Evolutionary conservation across 257 asterid genomes (phyloP).

Genomic region (Nemophila menziesii): DNA sequence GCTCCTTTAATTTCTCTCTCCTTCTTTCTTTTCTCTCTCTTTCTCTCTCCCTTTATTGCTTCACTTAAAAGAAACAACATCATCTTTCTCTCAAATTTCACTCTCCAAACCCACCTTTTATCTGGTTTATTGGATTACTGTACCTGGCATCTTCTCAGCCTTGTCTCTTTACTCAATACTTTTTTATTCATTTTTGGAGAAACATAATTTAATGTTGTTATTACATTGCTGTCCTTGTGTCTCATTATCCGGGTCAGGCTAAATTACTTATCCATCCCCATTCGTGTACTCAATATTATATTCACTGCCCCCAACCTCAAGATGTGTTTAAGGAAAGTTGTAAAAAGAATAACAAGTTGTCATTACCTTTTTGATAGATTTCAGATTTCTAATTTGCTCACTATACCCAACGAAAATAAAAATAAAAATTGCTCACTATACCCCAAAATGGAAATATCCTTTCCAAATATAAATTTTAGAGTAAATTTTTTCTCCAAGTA

Average conservation of each 20-base stretch:
- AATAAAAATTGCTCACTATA: too few relatives aligned
- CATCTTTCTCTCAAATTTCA: slow-evolving; percentile 22
- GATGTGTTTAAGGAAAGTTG: background rate
- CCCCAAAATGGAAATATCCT: too few relatives aligned
- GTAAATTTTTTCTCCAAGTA: too few relatives aligned
- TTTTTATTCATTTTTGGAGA: background rate
- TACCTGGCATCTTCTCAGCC: slow-evolving; percentile 10
- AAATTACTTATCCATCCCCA: background rate
- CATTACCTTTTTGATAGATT: too few relatives aligned
- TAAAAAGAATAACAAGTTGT: too few relatives aligned
- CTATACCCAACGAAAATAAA: too few relatives aligned
- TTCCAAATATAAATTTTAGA: too few relatives aligned
- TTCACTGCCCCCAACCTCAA: background rate
- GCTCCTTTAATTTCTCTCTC: slow-evolving; percentile 5
- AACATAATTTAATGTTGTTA: background rate
- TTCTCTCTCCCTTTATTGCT: slow-evolving; percentile 37
- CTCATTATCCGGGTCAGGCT: slow-evolving; percentile 7
- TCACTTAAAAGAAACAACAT: slow-evolving; percentile 54
- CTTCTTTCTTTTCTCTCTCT: slow-evolving; percentile 8
- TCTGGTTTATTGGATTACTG: slow-evolving; percentile 19
- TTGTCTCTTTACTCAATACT: background rate
- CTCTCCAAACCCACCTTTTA: slow-evolving; percentile 25
- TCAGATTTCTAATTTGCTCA: too few relatives aligned
- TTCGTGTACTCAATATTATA: too few relatives aligned
- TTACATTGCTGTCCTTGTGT: background rate